Evolutionary conservation across 805 yeast genomes (phyloP).

Genomic region (Yarrowia sp.): DNA sequence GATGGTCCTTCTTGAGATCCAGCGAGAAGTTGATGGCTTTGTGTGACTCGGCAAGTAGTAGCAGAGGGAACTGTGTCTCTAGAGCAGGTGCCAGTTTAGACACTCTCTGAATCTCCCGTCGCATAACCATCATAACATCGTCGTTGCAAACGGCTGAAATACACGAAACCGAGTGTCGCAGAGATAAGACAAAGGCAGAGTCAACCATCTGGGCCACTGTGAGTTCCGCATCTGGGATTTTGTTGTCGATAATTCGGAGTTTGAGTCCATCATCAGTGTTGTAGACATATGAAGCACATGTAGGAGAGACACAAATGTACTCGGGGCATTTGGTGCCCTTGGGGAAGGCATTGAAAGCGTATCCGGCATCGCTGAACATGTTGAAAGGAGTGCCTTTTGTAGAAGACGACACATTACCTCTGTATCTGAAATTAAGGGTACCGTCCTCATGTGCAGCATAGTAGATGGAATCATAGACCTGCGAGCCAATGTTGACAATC

Average conservation of each 20-base stretch:
- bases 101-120: conserved; percentile 45
- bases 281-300: conserved; percentile 36
- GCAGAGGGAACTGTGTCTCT: conserved; percentile 41
- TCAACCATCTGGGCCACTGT: conserved; percentile 26
- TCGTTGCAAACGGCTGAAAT: conserved; percentile 65
- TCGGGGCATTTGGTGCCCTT: conserved; percentile 27
- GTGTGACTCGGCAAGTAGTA: conserved; percentile 64
- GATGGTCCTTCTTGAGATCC: conserved; percentile 63
- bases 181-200: conserved; percentile 58
- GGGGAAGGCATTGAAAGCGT: conserved; percentile 30
- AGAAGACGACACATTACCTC: conserved; percentile 29
- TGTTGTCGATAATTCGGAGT: conserved; percentile 30
- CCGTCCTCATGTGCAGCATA: conserved; percentile 28
- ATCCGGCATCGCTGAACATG: conserved; percentile 32
- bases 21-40: conserved; percentile 70
- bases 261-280: conserved; percentile 18
- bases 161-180: conserved; percentile 66
- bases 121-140: conserved; percentile 61
- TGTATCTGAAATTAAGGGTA: conserved; percentile 29
- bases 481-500: conserved; percentile 20
- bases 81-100: conserved; percentile 33
- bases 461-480: background rate
- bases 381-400: conserved; percentile 31
- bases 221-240: conserved; percentile 16
- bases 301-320: conserved; percentile 39